Evolutionary conservation across 2,329 filamentous ascomycete genomes (phyloP).

Genomic region (Fusarium heterosporum): DNA sequence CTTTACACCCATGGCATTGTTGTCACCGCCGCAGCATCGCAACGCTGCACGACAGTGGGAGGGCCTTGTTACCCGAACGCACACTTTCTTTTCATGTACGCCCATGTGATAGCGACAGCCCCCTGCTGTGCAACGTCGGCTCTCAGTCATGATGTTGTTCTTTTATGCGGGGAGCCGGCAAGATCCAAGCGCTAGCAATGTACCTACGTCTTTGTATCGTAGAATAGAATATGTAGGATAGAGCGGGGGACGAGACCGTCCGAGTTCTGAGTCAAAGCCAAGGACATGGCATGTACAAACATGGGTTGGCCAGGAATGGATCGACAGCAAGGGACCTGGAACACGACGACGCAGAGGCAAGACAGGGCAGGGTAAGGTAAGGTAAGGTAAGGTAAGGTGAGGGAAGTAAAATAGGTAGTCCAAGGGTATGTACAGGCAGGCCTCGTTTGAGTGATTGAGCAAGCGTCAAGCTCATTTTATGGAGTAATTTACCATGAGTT

Average conservation of each 20-base stretch:
- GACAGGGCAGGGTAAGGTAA: constrained; percentile 18
- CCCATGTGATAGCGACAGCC: constrained; percentile 24
- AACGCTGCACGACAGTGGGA: constrained; percentile 2
- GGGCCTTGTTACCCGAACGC: constrained; percentile 16
- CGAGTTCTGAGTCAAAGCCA: constrained; percentile 27
- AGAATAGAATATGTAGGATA: constrained; percentile 1
- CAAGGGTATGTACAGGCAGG: constrained; percentile 9
- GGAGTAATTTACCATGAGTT: constrained; percentile 27
- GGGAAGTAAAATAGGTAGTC: background rate
- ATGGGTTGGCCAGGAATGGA: constrained; percentile 31
- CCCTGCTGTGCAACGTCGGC: constrained; percentile 40
- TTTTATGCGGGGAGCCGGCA: constrained; percentile 34
- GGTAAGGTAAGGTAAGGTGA: constrained; percentile 9
- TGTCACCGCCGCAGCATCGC: constrained; percentile 18
- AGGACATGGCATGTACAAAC: constrained; percentile 15
- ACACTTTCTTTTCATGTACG: constrained; percentile 17
- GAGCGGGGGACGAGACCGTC: constrained; percentile 13
- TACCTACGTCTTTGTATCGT: background rate
- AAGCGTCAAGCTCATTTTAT: constrained; percentile 19
- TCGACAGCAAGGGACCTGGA: constrained; percentile 40
- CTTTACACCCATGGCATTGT: background rate
- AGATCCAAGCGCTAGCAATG: constrained; percentile 30
- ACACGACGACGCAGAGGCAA: constrained; percentile 22
- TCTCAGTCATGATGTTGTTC: constrained; percentile 23
- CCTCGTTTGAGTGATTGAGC: constrained; percentile 29